Evolutionary conservation across 1,284 basidiomycete species (phyloP), one percentile per base, ranked within the genome.

Genomic region (Macrocystidia cucumis): DNA sequence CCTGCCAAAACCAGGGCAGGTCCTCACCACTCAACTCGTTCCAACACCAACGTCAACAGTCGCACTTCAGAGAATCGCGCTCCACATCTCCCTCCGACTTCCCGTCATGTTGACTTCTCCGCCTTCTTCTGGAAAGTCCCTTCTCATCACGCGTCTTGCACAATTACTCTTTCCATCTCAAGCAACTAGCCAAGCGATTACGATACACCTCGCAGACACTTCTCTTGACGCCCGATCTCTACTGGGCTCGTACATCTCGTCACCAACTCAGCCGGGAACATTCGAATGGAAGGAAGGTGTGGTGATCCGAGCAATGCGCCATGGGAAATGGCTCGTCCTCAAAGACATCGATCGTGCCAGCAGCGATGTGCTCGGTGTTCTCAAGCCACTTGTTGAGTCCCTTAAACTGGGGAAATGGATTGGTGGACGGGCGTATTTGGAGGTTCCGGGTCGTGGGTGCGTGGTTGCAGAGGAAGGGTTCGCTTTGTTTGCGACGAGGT

Each of bases 241-340:
- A 1, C 72, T 99, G 21, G 96, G 96, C 4, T 95, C 91, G 2
- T 96, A 98, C 43, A 69, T 91, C 2, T 96, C 95, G 1, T 97
- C 93, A 0, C 69, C 86, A 0, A 82, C 75, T 1, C 74, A 78
- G 25, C 84, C 91, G 0, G 96, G 96, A 7, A 81, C 81, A 0
- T 99, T 98, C 48, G 90, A 95, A 51, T 98, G 93, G 87, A 88
- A 88, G 55, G 93, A 98, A 47, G 96, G 96, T 8, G 86, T 93
- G 0, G 68, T 99, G 29, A 82, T 95, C 4, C 85, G 88, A 30
- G 88, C 95, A 0, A 85, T 98, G 66, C 74, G 80, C 27, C 80
- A 89, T 46, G 96, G 96, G 9, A 80, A 82, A 52, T 98, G 96
- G 95, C 69, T 98, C 2, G 79, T 98, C 2, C 74, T 98, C 29